Base-by-base conservation (phyloP, 2,329 filamentous ascomycete species). In the Drechslera avenae region DNA sequence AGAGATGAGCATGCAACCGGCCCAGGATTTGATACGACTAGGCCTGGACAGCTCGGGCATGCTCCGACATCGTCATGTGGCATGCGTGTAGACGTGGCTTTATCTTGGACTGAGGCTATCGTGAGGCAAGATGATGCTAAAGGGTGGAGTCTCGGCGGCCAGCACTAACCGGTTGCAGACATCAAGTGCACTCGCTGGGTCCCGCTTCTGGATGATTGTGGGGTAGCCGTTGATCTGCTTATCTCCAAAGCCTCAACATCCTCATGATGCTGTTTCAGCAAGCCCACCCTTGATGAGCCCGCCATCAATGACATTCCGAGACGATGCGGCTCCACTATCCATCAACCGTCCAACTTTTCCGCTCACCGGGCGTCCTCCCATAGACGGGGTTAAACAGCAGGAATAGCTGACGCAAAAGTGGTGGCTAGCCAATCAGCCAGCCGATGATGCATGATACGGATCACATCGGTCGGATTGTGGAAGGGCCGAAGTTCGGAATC, bases 261-360 rank as follows among this genome's bases (percentile, higher is more conserved):
- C 39, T 51, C 48, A 52, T 43, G 46, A 36, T 41, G 37, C 33
- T 13, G 37, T 46, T 50, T 5, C 32, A 42, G 28, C 56, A 48
- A 50, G 13, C 30, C 45, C 18, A 16, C 31, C 50, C 50, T 46
- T 50, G 14, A 16, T 18, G 14, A 50, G 47, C 36, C 48, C 17
- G 47, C 28, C 34, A 32, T n/a, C 4, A 39, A 51, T 40, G 56
- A 39, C 26, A 18, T 10, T 43, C 36, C 32, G 45, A 61, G 32
- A 10, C 9, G 44, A 56, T n/a, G 53, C 52, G 47, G 43, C 49
- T 12, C 14, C 9, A 49, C 37, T 33, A 39, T 52, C 47, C 46
- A 54, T 60, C 19, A 39, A 16, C 23, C 51, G 54, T 56, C 60
- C 62, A 64, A 64, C 57, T 66, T 66, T 66, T 62, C 60, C 54